phyloP scores from a whole-genome alignment of 2,329 filamentous ascomycete species.

The Ascosphaera pollenicola region DNA sequence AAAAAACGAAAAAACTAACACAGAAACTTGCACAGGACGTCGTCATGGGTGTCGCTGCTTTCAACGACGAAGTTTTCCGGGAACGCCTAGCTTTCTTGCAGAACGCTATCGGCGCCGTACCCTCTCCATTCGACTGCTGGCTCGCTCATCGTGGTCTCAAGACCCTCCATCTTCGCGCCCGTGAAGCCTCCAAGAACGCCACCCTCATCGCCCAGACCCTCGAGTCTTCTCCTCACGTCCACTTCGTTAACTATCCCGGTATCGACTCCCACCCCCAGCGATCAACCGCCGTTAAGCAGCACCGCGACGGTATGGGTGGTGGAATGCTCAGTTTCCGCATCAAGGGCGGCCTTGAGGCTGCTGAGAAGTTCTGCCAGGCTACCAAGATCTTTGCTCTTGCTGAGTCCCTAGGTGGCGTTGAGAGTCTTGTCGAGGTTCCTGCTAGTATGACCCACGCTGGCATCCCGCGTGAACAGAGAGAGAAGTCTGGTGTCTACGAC shows the following conservation, averaged over 20 bases:
- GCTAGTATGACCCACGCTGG: slow-evolving; percentile 94
- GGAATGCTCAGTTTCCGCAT: slow-evolving; percentile 97
- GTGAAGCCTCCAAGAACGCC: slow-evolving; percentile 67
- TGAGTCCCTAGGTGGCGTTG: slow-evolving; percentile 78
- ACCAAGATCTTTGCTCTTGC: slow-evolving; percentile 85
- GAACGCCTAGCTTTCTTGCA: slow-evolving; percentile 72
- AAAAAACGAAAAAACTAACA: neutral
- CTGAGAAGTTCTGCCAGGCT: slow-evolving; percentile 75
- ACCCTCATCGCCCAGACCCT: slow-evolving; percentile 54
- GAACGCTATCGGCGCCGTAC: slow-evolving; percentile 91
- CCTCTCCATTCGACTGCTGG: slow-evolving; percentile 92
- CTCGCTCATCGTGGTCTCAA: slow-evolving; percentile 92
- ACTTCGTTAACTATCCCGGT: slow-evolving; percentile 89
- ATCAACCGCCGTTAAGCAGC: slow-evolving; percentile 67
- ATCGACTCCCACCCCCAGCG: slow-evolving; percentile 72
- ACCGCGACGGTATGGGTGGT: slow-evolving; percentile 82
- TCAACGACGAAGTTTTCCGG: slow-evolving; percentile 66
- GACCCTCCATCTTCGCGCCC: slow-evolving; percentile 80
- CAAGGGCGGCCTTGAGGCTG: slow-evolving; percentile 61
- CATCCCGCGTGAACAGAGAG: slow-evolving; percentile 73
- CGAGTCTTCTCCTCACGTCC: slow-evolving; percentile 57
- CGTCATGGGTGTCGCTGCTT: slow-evolving; percentile 90
- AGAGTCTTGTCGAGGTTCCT: slow-evolving; percentile 78
- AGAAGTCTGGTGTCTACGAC: slow-evolving; percentile 84
- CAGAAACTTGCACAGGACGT: slow-evolving; percentile 39